Evolutionary conservation across 1,284 basidiomycete species (phyloP), one percentile per base, ranked within the genome.

Genomic region (Takashimella koratensis): DNA sequence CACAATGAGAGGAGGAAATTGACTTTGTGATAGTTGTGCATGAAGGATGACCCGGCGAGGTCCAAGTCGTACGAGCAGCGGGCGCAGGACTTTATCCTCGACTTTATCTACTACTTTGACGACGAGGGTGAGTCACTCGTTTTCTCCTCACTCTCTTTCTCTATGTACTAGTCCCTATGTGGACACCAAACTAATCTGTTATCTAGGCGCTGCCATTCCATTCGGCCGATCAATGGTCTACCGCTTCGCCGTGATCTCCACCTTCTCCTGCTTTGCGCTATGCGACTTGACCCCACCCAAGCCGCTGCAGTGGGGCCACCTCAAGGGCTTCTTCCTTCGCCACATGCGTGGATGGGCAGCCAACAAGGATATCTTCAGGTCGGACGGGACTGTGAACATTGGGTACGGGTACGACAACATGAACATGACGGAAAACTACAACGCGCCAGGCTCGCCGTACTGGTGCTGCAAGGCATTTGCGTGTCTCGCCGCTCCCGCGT

Each of bases 391-490:
- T 1, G 76, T 88, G 48, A 88, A 85, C 5, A 85, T 90, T 61
- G 86, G 86, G 2, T 90, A 81, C 66, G 76, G 78, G 52, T 88
- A 86, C 65, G 85, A 86, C 21, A 87, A 87, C 64, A 83, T 83
- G 71, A 85, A 84, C 67, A 83, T 87, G 78, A 85, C 84, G 13
- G 75, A 88, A 68, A 87, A 86, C 74, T 88, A 89, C 76, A 88
- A 87, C 68, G 86, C 85, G 0, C 85, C 86, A 1, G 54, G 73
- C 8, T 87, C 85, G n/a, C 84, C 85, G 1, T 90, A 88, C 73
- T 88, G 87, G 87, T 86, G 83, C 65, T 88, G 85, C 78, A 87
- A 88, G 65, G 84, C 86, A 1, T 88, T 88, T 71, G 78, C 85
- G 41, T 76, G 84, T 4, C 81, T 88, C n/a, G 78, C 84, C 2